Evolutionary conservation across 805 yeast genomes (phyloP).

Genomic region (Metschnikowia noctiluminum): DNA sequence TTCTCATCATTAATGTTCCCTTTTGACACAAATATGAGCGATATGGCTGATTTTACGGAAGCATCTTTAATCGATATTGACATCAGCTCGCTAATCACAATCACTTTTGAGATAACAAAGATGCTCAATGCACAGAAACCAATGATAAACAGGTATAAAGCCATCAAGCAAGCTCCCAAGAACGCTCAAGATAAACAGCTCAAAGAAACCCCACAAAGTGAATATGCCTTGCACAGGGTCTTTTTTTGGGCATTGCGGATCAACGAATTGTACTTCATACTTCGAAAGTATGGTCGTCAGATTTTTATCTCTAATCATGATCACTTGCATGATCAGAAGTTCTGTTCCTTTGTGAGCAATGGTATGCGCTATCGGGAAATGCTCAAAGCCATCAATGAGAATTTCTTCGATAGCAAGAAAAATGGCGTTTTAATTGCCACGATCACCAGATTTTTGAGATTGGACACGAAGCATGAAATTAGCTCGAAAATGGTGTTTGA

Average conservation of each 20-base stretch:
- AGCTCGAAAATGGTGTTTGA: slow-evolving; percentile 37
- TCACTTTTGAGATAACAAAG: slow-evolving; percentile 24
- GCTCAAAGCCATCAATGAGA: slow-evolving; percentile 32
- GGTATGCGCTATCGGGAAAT: slow-evolving; percentile 16
- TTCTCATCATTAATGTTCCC: slow-evolving; percentile 6
- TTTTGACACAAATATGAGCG: slow-evolving; percentile 4
- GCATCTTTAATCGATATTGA: slow-evolving; percentile 41
- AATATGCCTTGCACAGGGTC: slow-evolving; percentile 45
- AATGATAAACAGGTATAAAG: slow-evolving; percentile 9
- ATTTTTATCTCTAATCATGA: slow-evolving; percentile 43
- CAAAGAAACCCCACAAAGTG: slow-evolving; percentile 28
- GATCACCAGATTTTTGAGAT: slow-evolving; percentile 44
- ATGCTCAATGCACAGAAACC: slow-evolving; percentile 26
- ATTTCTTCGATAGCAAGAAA: slow-evolving; percentile 43
- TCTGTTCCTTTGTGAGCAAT: slow-evolving; percentile 26
- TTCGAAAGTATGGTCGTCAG: slow-evolving; percentile 47
- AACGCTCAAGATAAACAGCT: slow-evolving; percentile 8
- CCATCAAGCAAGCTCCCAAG: slow-evolving; percentile 12
- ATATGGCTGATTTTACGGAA: slow-evolving; percentile 18
- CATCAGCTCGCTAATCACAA: slow-evolving; percentile 27
- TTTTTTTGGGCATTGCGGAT: slow-evolving; percentile 43
- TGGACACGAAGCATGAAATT: slow-evolving; percentile 33
- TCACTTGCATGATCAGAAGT: slow-evolving; percentile 42
- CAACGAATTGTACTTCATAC: slow-evolving; percentile 48
- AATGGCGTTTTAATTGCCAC: slow-evolving; percentile 49